Base-by-base conservation (phyloP, 441 rosid genomes). In the Daphne laureola region DNA sequence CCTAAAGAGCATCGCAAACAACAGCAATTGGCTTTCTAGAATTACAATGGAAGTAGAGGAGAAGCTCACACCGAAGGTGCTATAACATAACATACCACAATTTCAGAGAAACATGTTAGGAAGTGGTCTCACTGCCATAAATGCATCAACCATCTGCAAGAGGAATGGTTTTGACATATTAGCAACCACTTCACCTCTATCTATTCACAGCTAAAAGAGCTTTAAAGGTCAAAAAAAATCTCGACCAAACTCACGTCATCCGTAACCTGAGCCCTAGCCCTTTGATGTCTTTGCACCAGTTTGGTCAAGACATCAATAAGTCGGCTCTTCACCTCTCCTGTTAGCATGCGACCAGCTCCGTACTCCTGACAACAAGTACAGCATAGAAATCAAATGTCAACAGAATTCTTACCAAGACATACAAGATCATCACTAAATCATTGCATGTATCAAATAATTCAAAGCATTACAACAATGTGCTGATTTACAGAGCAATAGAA, bases 41-140 rank as follows among this genome's bases (percentile, higher is more conserved):
- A n/a, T n/a, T n/a, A n/a, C n/a, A n/a, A n/a, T n/a, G n/a, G n/a
- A 31, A 31, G 8, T 31, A 5, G 36, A 5, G 8, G 36, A 5
- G 36, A 31, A 31, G 36, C 36, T 31, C 9, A 31, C 9, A 8
- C 36, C 36, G 5, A 21, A 9, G 8, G 38, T 31, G 38, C 38
- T 31, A 31, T 7, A 31, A 31, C 8, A n/a, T n/a, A 18, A 21
- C 25, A 21, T 35, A 26, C 57, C 57, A 57, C 15, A 17, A 31
- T 40, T 64, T 75, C 58, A 92, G 54, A 73, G 61, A 41, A 92
- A 88, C 96, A 86, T 84, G 56, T 56, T 74, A 56, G 96, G 98
- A 53, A 89, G 96, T 17, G 96, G 92, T 73, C 96, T 77, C 60
- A 71, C 91, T 0, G 87, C 81, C 96, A 92, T 86, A 63, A 89